Evolutionary conservation across 805 yeast species (phyloP), one percentile per base, ranked within the genome.

Genomic region (Ogataea nonfermentans): DNA sequence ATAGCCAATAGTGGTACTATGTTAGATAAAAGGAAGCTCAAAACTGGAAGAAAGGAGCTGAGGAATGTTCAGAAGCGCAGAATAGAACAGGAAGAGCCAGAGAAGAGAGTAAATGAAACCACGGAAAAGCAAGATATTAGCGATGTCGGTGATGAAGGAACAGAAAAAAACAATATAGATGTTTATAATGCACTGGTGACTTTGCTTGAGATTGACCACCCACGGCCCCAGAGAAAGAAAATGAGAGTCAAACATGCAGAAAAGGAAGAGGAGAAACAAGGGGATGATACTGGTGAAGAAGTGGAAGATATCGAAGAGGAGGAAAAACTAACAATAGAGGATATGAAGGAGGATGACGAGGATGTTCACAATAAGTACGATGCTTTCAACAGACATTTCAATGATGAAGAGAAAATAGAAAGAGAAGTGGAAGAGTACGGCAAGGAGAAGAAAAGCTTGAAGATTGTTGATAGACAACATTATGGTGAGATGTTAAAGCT

Each of bases 341-440:
- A 64, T 9, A 71, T 65, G 16, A 60, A 62, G 32, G 71, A 65
- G 12, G 68, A 61, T 4, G 68, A 65, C 32, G 37, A 49, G 9
- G 57, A 62, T 28, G 41, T 41, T 13, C 32, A 41, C 4, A 51
- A 53, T 36, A 44, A 43, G 32, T 49, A 34, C 32, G 96, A 91
- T 62, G 86, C 95, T 0, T 89, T 85, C 51, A 85, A 84, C 45
- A 55, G 63, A 9, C 98, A 90, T 59, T 90, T 84, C 61, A 82
- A 80, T 33, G 63, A 67, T 14, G 60, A 73, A 4, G 73, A 71
- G 2, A 59, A 61, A 9, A 55, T 74, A 14, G 66, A 62, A 14
- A 37, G 46, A 7, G 56, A 58, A 0, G 57, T 71, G 16, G 44
- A 53, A 1, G 47, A 51, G n/a, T 49, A 40, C 25, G 35, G 49